Percentiles rank a stretch among this genome's conserved stretches.
phyloP scores from a whole-genome alignment of 257 asterid species.

The Coffea canephora region DNA sequence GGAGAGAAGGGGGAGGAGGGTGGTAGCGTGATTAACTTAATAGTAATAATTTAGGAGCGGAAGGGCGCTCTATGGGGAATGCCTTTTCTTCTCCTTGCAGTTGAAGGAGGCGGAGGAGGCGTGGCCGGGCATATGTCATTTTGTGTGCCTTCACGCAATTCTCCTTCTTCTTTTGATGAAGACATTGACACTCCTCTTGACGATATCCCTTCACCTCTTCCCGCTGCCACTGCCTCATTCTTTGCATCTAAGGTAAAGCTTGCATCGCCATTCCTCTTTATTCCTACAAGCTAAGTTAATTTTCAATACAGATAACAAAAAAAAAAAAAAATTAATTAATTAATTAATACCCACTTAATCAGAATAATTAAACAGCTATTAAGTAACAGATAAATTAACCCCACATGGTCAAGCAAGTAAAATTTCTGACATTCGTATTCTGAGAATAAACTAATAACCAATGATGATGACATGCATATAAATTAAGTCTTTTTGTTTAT shows the following conservation, averaged over 20 bases:
- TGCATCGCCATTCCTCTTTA: slow-evolving; percentile 76
- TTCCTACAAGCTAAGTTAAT: slow-evolving; percentile 70
- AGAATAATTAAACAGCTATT: not conserved
- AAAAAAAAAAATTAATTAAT: no score
- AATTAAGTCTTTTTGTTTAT: not conserved
- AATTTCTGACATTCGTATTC: not conserved
- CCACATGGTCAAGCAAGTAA: not conserved
- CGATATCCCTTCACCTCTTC: slow-evolving; percentile 62
- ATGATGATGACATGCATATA: not conserved
- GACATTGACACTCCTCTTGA: slow-evolving; percentile 38
- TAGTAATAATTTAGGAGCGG: slow-evolving; percentile 38
- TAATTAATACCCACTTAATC: not conserved
- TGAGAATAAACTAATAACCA: not conserved
- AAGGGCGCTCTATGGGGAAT: slow-evolving; percentile 96
- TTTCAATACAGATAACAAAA: slow-evolving; percentile 5
- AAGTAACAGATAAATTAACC: not conserved
- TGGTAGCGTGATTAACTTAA: not conserved
- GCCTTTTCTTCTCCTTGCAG: slow-evolving; percentile 92
- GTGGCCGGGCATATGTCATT: slow-evolving; percentile 89
- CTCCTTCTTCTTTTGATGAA: slow-evolving; percentile 38
- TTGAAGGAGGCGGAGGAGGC: slow-evolving; percentile 72
- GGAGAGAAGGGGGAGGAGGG: not conserved
- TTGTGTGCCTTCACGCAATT: slow-evolving; percentile 77
- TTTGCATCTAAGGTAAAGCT: slow-evolving; percentile 54
- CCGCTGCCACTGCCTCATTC: slow-evolving; percentile 37